Evolutionary conservation across 805 yeast genomes (phyloP).

Genomic region (Lachancea fermentati): DNA sequence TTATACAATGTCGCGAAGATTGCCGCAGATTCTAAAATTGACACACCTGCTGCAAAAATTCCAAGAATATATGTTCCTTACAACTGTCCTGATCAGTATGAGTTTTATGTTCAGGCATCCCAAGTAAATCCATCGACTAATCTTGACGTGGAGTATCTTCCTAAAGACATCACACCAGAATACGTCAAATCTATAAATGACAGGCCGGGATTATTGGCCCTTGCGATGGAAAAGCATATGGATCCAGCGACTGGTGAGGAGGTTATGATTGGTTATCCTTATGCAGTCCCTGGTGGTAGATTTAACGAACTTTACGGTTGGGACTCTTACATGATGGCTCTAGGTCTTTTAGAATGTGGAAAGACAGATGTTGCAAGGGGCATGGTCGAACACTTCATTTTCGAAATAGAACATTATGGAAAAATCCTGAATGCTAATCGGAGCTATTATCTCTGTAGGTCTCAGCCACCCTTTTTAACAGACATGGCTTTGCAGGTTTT

Average conservation of each 20-base stretch:
- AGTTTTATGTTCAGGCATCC: conserved; percentile 55
- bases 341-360: conserved; percentile 70
- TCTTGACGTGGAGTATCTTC: conserved; percentile 73
- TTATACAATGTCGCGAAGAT: conserved; percentile 56
- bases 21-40: conserved; percentile 74
- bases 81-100: conserved; percentile 63
- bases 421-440: conserved; percentile 92
- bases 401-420: conserved; percentile 85
- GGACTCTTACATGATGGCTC: conserved; percentile 92
- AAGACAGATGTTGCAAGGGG: conserved; percentile 71
- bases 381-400: conserved; percentile 87
- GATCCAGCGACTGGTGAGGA: conserved; percentile 48
- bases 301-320: conserved; percentile 96
- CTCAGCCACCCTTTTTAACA: conserved; percentile 95
- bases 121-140: conserved; percentile 47
- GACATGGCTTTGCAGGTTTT: conserved; percentile 80
- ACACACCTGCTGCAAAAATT: conserved; percentile 51
- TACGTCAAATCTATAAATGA: conserved; percentile 70
- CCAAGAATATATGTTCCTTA: conserved; percentile 78
- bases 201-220: conserved; percentile 79
- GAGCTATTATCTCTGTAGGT: conserved; percentile 81
- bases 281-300: conserved; percentile 95
- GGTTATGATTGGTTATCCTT: conserved; percentile 64
- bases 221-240: conserved; percentile 55
- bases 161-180: conserved; percentile 67